phyloP scores from a whole-genome alignment of 768 basidiomycete genomes.

The Rhodotorula toruloides region DNA sequence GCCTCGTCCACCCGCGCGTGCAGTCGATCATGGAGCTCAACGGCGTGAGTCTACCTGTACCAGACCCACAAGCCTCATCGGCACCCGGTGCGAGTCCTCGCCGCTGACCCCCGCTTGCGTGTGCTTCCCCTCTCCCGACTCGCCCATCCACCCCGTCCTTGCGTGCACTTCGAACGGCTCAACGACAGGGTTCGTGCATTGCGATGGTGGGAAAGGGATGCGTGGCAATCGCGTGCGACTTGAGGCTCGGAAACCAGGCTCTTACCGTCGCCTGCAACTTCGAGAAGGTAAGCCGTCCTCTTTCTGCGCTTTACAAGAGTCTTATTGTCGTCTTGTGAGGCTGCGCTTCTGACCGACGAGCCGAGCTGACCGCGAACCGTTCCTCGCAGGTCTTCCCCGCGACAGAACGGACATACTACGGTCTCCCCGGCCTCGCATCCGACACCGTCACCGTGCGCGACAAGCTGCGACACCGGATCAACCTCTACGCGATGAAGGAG shows the following conservation, averaged over 20 bases:
- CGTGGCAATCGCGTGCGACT: constrained; percentile 94
- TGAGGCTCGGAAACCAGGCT: constrained; percentile 81
- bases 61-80: fast-evolving
- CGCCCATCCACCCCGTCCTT: background rate
- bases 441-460: constrained; percentile 93
- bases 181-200: constrained; percentile 71
- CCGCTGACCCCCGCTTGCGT: constrained; percentile 23
- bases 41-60: constrained; percentile 20
- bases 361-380: background rate
- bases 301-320: no score
- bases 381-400: constrained; percentile 79
- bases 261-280: constrained; percentile 84
- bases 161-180: background rate
- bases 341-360: no score
- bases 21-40: constrained; percentile 39
- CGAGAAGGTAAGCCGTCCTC: constrained; percentile 77
- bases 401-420: constrained; percentile 84
- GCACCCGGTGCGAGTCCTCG: background rate
- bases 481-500: constrained; percentile 99
- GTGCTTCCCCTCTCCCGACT: background rate
- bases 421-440: constrained; percentile 84
- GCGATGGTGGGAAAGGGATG: constrained; percentile 99
- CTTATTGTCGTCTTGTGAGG: no score
- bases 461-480: constrained; percentile 84
- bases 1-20: no score